Evolutionary conservation across 805 yeast genomes (phyloP).

Genomic region (Wickerhamomyces ciferrii): DNA sequence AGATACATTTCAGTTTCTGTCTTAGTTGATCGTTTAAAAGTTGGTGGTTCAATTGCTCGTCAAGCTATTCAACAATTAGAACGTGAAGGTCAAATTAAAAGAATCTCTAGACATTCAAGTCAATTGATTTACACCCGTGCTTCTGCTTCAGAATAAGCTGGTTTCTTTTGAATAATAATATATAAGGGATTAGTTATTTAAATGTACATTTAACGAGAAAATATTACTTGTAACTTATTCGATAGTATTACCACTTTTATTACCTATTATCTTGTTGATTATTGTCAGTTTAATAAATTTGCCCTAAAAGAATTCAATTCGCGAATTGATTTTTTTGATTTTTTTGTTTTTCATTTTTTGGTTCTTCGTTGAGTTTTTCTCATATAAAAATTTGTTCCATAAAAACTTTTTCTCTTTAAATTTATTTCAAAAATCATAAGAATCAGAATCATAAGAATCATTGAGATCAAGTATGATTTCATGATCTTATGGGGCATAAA

Average conservation of each 20-base stretch:
- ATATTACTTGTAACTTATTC: neutral
- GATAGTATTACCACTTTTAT: neutral
- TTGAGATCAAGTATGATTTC: neutral
- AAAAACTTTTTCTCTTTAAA: neutral
- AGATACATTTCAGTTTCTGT: constrained; percentile 97
- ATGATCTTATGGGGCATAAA: neutral
- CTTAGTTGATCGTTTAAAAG: constrained; percentile 97
- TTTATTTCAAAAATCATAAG: neutral
- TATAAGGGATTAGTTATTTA: neutral
- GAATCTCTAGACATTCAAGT: constrained; percentile 91
- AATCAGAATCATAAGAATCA: neutral
- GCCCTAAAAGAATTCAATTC: neutral
- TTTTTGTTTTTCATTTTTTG: too few relatives aligned
- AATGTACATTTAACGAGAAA: constrained; percentile 23
- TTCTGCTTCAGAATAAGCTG: constrained; percentile 53
- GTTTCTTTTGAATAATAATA: constrained; percentile 9
- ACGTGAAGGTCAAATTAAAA: constrained; percentile 90
- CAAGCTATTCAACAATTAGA: constrained; percentile 95
- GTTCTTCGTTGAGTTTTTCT: too few relatives aligned
- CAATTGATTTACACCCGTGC: constrained; percentile 95
- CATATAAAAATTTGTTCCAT: neutral
- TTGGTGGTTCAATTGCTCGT: constrained; percentile 99
- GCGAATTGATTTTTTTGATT: neutral
- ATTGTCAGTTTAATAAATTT: too few relatives aligned
- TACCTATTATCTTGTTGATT: too few relatives aligned